These are phyloP conservation scores for Gonium pectorale DNA, from an alignment of 139 green algal species.

Conservation along the genomic window DNA sequence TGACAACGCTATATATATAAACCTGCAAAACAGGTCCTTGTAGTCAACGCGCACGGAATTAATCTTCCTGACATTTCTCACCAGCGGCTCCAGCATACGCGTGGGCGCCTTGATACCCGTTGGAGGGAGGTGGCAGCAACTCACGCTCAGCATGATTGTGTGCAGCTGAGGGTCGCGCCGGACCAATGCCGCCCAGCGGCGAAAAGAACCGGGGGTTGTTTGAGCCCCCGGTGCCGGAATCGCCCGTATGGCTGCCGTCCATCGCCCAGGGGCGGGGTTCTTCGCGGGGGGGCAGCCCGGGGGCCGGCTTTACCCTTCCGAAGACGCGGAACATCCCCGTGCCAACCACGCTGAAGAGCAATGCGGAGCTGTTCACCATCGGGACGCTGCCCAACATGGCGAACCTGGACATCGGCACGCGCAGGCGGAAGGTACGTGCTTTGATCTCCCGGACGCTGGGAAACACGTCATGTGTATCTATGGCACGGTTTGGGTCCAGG, in stretches of 20 bases:
- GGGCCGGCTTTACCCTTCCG: conserved; percentile 37
- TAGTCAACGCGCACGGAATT: no score
- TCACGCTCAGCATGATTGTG: no score
- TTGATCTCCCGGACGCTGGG: no score
- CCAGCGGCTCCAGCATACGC: no score
- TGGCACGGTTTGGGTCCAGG: no score
- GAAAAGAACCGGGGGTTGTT: conserved; percentile 34
- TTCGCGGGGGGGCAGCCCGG: not conserved
- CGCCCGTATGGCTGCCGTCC: conserved; percentile 53
- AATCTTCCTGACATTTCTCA: no score
- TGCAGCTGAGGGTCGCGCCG: no score
- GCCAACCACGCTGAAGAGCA: conserved; percentile 33
- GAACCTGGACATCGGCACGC: conserved; percentile 45
- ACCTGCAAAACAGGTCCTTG: no score
- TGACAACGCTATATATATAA: no score
- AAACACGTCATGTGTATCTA: no score
- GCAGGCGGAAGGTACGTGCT: conserved; percentile 31
- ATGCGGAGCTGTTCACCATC: conserved; percentile 52
- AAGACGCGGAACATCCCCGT: conserved; percentile 50
- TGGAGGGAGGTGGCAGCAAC: no score
- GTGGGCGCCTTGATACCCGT: no score
- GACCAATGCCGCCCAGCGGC: conserved; percentile 20
- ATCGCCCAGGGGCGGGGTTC: conserved; percentile 1
- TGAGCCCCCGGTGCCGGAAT: conserved; percentile 53
- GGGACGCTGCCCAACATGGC: conserved; percentile 50